phyloP scores from a whole-genome alignment of 768 basidiomycete species.

The Mycena chlorophos region DNA sequence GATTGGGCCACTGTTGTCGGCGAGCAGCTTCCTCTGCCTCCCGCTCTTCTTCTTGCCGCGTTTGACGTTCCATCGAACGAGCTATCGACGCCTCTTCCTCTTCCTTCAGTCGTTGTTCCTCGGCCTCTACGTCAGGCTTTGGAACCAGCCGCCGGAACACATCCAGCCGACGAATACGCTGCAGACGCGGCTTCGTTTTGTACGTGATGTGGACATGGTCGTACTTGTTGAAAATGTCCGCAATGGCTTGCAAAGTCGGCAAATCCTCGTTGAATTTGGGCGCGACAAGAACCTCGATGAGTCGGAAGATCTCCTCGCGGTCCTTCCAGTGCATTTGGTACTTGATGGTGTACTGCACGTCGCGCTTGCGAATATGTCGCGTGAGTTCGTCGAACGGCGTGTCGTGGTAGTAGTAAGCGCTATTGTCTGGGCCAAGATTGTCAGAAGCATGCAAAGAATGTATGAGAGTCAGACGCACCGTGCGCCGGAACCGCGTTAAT shows the following conservation, averaged over 20 bases:
- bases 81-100: slow-evolving; percentile 5
- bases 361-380: slow-evolving; percentile 12
- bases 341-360: slow-evolving; percentile 17
- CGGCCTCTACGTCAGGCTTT: slow-evolving; percentile 7
- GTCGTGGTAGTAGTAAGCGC: slow-evolving; percentile 15
- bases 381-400: slow-evolving; percentile 19
- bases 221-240: slow-evolving; percentile 19
- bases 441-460: not conserved
- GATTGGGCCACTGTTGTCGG: slow-evolving; percentile 32
- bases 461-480: not conserved
- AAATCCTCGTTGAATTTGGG: slow-evolving; percentile 22
- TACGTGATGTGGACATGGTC: slow-evolving; percentile 16
- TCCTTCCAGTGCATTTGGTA: slow-evolving; percentile 4
- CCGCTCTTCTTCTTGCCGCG: not conserved
- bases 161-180: slow-evolving; percentile 16
- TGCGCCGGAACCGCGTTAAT: not conserved
- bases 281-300: slow-evolving; percentile 11
- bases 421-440: slow-evolving; percentile 9
- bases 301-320: slow-evolving; percentile 10
- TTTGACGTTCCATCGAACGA: not conserved
- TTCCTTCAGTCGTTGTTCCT: not conserved
- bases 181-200: slow-evolving; percentile 14
- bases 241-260: slow-evolving; percentile 13
- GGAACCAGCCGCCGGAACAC: slow-evolving; percentile 20
- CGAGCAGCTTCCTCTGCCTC: slow-evolving; percentile 12